Evolutionary conservation across 345 rosid species (phyloP).

Genomic region (Punica granatum): DNA sequence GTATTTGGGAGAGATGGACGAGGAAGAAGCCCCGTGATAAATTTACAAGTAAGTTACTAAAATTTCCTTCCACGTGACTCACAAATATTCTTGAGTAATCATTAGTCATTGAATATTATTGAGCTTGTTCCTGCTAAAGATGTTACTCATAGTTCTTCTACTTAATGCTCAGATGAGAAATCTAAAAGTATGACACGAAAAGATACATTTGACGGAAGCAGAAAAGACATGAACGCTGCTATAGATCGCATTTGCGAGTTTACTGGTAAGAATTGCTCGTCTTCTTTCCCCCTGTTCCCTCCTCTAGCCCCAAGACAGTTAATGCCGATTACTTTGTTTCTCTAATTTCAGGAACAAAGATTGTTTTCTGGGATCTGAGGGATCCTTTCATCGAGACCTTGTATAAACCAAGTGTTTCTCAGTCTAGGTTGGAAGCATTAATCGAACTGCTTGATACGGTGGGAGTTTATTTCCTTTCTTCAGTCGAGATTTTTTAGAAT

Average conservation of each 20-base stretch:
- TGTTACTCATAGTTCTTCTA: background rate
- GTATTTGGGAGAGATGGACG: constrained; percentile 82
- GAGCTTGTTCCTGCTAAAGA: background rate
- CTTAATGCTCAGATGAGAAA: constrained; percentile 54
- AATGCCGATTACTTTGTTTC: constrained; percentile 15
- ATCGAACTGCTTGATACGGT: constrained; percentile 79
- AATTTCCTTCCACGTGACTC: background rate
- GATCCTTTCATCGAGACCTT: constrained; percentile 76
- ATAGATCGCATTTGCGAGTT: constrained; percentile 81
- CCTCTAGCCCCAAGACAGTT: background rate
- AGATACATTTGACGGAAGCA: constrained; percentile 80
- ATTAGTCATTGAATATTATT: background rate
- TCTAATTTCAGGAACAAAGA: constrained; percentile 70
- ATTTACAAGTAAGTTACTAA: constrained; percentile 44
- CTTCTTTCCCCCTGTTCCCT: constrained; percentile 4
- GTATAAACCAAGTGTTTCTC: constrained; percentile 72
- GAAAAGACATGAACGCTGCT: constrained; percentile 82
- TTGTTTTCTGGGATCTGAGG: constrained; percentile 84
- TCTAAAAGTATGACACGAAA: constrained; percentile 59
- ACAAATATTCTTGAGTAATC: background rate
- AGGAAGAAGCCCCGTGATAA: constrained; percentile 57
- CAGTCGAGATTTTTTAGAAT: background rate
- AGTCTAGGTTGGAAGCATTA: constrained; percentile 69
- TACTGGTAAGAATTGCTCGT: constrained; percentile 45
- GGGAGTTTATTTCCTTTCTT: constrained; percentile 20